These are phyloP conservation scores for Pochonia chlamydosporia DNA, from an alignment of 2,329 filamentous ascomycete genomes.

Conservation along the genomic window DNA sequence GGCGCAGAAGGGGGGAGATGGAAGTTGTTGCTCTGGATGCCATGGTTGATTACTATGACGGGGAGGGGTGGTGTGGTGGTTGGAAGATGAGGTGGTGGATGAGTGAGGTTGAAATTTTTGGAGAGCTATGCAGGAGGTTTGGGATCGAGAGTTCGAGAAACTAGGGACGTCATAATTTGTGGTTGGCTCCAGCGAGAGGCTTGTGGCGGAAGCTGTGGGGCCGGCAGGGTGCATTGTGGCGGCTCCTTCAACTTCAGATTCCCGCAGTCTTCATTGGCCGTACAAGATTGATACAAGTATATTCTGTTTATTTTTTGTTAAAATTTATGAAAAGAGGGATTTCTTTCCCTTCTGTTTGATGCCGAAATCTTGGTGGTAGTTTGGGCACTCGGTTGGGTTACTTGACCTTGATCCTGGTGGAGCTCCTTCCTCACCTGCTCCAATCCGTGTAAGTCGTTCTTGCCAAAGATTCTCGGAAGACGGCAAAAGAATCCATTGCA, in stretches of 20 bases:
- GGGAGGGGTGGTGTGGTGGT: not conserved
- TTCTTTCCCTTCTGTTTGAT: too few species aligned
- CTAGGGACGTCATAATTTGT: slow-evolving; percentile 13
- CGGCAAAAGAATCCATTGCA: not conserved
- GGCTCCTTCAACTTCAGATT: too few species aligned
- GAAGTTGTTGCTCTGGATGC: slow-evolving; percentile 18
- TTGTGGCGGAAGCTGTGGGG: not conserved
- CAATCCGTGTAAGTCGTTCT: not conserved
- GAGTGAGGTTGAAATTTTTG: slow-evolving; percentile 2
- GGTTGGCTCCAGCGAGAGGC: slow-evolving; percentile 6
- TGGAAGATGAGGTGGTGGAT: not conserved
- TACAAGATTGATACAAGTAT: too few species aligned
- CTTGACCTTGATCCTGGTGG: not conserved
- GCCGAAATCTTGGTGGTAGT: too few species aligned
- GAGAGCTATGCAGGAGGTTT: not conserved
- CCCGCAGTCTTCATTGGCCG: too few species aligned
- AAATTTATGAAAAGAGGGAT: too few species aligned
- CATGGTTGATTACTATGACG: too few species aligned
- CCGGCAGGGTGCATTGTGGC: too few species aligned
- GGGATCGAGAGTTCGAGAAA: not conserved
- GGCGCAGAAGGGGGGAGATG: slow-evolving; percentile 13
- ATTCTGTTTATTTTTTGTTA: too few species aligned
- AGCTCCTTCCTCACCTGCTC: not conserved
- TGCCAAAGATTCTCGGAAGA: not conserved
- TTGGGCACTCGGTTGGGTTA: too few species aligned